Evolutionary conservation across 2,329 filamentous ascomycete species (phyloP).

Genomic region (Periconia digitata): DNA sequence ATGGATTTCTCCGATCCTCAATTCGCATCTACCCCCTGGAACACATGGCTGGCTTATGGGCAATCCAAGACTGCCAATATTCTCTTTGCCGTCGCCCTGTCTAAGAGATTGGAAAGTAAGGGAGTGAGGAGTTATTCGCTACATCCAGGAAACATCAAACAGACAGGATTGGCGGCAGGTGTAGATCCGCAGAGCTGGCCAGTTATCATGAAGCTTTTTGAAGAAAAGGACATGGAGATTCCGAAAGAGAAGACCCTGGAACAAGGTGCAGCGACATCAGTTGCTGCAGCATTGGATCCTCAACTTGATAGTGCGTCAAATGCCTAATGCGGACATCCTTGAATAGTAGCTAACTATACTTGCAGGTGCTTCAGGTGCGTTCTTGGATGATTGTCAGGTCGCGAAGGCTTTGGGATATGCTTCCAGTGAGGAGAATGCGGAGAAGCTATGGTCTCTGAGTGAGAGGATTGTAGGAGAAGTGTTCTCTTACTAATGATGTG

Average conservation of each 20-base stretch:
- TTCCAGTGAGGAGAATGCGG: constrained; percentile 8
- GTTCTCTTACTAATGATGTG: too few relatives aligned
- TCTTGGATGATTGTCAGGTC: constrained; percentile 13
- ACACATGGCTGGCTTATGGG: constrained; percentile 14
- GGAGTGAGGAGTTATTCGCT: constrained; percentile 13
- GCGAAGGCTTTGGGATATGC: neutral
- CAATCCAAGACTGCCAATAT: constrained; percentile 18
- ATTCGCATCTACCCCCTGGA: too few relatives aligned
- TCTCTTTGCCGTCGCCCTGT: constrained; percentile 11
- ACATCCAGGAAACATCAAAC: too few relatives aligned
- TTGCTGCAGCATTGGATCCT: constrained; percentile 19
- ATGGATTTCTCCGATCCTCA: too few relatives aligned
- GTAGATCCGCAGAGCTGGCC: constrained; percentile 4
- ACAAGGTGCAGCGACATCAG: constrained; percentile 14
- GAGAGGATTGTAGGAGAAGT: constrained; percentile 13
- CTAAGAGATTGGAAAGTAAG: neutral
- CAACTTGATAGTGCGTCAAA: constrained; percentile 8
- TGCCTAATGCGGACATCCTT: too few relatives aligned
- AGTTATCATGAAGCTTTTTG: too few relatives aligned
- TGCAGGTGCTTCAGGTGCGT: neutral
- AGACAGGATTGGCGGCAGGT: too few relatives aligned
- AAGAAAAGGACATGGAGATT: neutral
- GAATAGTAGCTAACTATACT: neutral
- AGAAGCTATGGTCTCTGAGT: constrained; percentile 23
- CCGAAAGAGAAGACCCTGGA: constrained; percentile 11